Base-by-base conservation (phyloP, 1,139 yeast species). In the Meyerozyma smithsonii region DNA sequence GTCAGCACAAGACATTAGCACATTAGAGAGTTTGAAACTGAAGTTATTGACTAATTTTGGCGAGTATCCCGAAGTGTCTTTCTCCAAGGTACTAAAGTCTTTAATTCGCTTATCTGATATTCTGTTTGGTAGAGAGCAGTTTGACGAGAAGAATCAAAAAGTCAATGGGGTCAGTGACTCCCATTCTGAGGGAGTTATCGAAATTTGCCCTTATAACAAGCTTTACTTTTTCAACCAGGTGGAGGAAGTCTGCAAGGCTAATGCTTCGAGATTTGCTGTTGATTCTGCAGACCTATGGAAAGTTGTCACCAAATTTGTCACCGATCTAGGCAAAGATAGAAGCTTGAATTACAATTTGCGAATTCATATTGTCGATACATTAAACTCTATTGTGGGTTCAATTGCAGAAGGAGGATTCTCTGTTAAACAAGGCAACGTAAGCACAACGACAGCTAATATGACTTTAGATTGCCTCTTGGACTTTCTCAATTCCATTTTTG, bases 11-110 rank as follows among this genome's bases (percentile, higher is more conserved):
- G 96, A 85, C 42, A 54, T 76, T 16, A 57, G 61, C 7, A 71
- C 75, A 1, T 69, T 86, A 18, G 83, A 79, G 37, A 59, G 56
- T 12, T 76, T 89, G 0, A 60, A 81, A 23, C 59, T 62, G n/a
- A 81, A 81, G 46, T 64, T 89, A 32, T 62, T 75, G 37, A 89
- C 81, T 30, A 79, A 84, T 39, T 72, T 90, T 2, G 64, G 61
- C 32, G 72, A 71, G 5, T 84, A 78, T 47, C 72, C 81, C 0
- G 55, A 61, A 2, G 59, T 60, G 1, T 69, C 87, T 2, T 82
- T 79, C 47, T 44, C 55, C 7, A 68, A 64, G 14, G 55, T 85
- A 25, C 42, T 81, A 2, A 50, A 56, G 1, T 68, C 79, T 1
- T 50, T 81, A 32, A 67, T 77, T 6, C 56, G 55, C 1, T 59